Conservation (phyloP, 2,329 filamentous ascomycete species). For the Seiridium unicorne region DNA sequence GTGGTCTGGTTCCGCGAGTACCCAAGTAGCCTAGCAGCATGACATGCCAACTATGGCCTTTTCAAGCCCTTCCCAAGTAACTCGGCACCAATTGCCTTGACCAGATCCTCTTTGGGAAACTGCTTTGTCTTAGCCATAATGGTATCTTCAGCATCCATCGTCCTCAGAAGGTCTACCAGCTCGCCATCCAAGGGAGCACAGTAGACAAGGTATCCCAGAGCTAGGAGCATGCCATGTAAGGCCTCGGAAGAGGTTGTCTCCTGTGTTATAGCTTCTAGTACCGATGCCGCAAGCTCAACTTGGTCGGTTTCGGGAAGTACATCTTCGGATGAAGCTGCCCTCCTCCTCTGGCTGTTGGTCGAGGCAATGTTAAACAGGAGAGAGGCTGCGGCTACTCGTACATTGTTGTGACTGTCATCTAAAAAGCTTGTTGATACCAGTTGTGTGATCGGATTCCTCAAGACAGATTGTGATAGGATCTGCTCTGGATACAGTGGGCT, state of each 20-base stretch:
- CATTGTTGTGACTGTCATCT: slow-evolving; percentile 69
- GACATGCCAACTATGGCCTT: background rate
- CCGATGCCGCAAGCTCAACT: slow-evolving; percentile 76
- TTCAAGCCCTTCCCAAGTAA: slow-evolving; percentile 49
- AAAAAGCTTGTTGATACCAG: slow-evolving; percentile 77
- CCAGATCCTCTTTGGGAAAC: slow-evolving; percentile 57
- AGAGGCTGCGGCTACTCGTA: slow-evolving; percentile 78
- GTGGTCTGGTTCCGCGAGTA: too few species aligned
- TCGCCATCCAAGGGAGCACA: slow-evolving; percentile 68
- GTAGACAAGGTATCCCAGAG: slow-evolving; percentile 75
- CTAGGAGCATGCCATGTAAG: slow-evolving; percentile 72
- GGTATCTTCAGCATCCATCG: slow-evolving; percentile 70
- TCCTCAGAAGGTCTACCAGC: slow-evolving; percentile 74
- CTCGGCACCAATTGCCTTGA: slow-evolving; percentile 53
- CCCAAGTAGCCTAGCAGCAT: too few species aligned
- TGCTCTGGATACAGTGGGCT: slow-evolving; percentile 68
- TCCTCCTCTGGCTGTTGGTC: slow-evolving; percentile 65
- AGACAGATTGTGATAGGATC: slow-evolving; percentile 48
- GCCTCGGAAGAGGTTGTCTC: slow-evolving; percentile 67
- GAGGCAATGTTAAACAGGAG: slow-evolving; percentile 80
- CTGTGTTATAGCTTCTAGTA: slow-evolving; percentile 69
- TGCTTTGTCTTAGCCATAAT: slow-evolving; percentile 56
- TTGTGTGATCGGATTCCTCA: slow-evolving; percentile 61
- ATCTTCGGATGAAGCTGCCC: slow-evolving; percentile 53
- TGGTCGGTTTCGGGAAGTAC: slow-evolving; percentile 67